Conservation (phyloP, 2,329 filamentous ascomycete species). For the Trematosphaeria pertusa region DNA sequence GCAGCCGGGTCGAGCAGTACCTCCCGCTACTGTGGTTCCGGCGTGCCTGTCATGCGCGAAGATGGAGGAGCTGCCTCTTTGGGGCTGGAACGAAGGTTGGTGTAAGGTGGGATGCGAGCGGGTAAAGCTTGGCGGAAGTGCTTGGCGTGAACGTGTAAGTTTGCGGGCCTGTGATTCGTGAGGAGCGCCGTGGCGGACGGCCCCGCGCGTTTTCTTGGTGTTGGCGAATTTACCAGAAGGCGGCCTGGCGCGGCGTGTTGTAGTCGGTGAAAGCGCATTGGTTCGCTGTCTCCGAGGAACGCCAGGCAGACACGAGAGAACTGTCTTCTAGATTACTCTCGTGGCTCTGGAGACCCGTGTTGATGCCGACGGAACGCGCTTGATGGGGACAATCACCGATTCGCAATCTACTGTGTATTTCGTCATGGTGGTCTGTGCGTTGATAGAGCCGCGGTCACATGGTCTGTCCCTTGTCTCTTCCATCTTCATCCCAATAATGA, state of each 20-base stretch:
- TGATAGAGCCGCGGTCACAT: too few species aligned
- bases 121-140: too few species aligned
- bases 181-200: neutral
- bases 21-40: conserved; percentile 26
- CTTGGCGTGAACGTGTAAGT: conserved; percentile 12
- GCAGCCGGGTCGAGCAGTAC: conserved; percentile 24
- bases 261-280: neutral
- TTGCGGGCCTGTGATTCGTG: conserved; percentile 11
- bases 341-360: too few species aligned
- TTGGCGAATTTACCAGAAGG: neutral
- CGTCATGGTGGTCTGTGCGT: too few species aligned
- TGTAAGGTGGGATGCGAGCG: neutral
- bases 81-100: conserved; percentile 1
- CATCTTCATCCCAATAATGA: too few species aligned
- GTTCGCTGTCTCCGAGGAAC: too few species aligned
- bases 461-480: too few species aligned
- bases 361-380: too few species aligned
- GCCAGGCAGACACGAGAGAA: too few species aligned
- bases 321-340: too few species aligned
- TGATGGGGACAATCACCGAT: too few species aligned
- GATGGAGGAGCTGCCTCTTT: conserved; percentile 32
- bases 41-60: conserved; percentile 23
- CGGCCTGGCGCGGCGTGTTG: neutral
- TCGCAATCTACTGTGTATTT: too few species aligned
- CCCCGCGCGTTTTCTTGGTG: neutral